Conservation (phyloP, 805 yeast genomes). For the Isabelozyma gotoi region DNA sequence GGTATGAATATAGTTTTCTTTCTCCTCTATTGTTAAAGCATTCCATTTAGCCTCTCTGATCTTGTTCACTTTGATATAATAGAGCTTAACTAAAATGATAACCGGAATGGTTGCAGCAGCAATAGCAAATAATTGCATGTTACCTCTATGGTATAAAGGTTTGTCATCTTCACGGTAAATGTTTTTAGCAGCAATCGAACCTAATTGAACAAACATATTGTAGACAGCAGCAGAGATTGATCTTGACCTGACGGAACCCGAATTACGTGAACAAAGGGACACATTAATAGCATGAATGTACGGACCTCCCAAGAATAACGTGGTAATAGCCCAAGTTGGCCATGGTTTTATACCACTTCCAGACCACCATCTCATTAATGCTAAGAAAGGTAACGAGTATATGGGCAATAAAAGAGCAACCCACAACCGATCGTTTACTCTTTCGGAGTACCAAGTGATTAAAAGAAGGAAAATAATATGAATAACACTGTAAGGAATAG, state of each 20-base stretch:
- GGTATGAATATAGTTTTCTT: conserved; percentile 13
- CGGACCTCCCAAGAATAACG: conserved; percentile 20
- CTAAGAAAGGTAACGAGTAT: conserved; percentile 32
- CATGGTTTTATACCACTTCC: conserved; percentile 38
- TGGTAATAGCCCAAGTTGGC: conserved; percentile 42
- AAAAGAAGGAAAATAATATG: conserved; percentile 16
- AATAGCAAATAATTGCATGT: conserved; percentile 16
- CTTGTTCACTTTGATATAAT: conserved; percentile 22
- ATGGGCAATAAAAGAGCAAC: conserved; percentile 20
- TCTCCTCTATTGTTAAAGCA: conserved; percentile 16
- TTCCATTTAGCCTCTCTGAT: conserved; percentile 14
- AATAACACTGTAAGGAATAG: conserved; percentile 46
- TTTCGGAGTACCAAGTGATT: conserved; percentile 20
- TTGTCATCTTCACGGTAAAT: conserved; percentile 25
- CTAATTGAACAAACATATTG: conserved; percentile 26
- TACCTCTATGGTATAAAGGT: conserved; percentile 28
- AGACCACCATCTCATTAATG: conserved; percentile 38
- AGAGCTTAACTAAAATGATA: conserved; percentile 15
- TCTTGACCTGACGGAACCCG: conserved; percentile 23
- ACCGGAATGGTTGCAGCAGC: conserved; percentile 19
- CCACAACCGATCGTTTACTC: conserved; percentile 22
- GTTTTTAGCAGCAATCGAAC: conserved; percentile 21
- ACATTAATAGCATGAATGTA: conserved; percentile 26
- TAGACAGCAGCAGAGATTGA: conserved; percentile 27
- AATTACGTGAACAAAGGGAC: conserved; percentile 26